Conservation (phyloP, 1,139 yeast genomes). For the Arxiozyma telluris region DNA sequence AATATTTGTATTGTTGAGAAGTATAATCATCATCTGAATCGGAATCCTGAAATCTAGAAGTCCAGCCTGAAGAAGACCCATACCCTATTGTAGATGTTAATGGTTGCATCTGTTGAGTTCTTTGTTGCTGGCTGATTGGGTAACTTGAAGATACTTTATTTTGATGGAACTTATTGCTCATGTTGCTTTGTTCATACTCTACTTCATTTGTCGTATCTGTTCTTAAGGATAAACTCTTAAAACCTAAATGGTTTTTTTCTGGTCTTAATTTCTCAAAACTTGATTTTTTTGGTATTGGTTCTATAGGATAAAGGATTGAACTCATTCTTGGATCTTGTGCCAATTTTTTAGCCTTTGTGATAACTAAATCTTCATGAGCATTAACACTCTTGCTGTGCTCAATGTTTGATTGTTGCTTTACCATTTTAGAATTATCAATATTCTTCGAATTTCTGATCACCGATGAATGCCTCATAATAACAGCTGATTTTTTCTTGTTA, state of each 20-base stretch:
- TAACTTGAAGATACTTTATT: not conserved
- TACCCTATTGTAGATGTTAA: not conserved
- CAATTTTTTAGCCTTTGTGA: not conserved
- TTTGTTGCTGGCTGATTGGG: conserved; percentile 4
- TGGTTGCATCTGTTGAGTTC: not conserved
- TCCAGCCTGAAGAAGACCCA: conserved; percentile 13
- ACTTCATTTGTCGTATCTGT: conserved; percentile 16
- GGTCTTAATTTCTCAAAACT: conserved; percentile 45
- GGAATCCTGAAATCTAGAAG: conserved; percentile 50
- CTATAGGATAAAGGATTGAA: conserved; percentile 25
- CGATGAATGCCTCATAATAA: not conserved
- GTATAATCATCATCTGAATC: conserved; percentile 42
- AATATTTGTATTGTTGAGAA: conserved; percentile 7
- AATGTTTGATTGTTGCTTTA: not conserved
- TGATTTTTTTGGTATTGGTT: conserved; percentile 40
- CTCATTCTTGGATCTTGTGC: conserved; percentile 5
- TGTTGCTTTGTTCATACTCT: conserved; percentile 2
- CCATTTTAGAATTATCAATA: not conserved
- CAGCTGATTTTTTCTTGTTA: conserved; percentile 10
- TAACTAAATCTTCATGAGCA: not conserved
- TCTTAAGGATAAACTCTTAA: conserved; percentile 33
- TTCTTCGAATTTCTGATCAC: not conserved
- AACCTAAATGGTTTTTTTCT: conserved; percentile 29
- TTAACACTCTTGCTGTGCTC: not conserved
- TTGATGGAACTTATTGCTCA: conserved; percentile 3